These are phyloP conservation scores for Euphrasia confusa DNA, from an alignment of 257 asterid species.

Conservation along the genomic window DNA sequence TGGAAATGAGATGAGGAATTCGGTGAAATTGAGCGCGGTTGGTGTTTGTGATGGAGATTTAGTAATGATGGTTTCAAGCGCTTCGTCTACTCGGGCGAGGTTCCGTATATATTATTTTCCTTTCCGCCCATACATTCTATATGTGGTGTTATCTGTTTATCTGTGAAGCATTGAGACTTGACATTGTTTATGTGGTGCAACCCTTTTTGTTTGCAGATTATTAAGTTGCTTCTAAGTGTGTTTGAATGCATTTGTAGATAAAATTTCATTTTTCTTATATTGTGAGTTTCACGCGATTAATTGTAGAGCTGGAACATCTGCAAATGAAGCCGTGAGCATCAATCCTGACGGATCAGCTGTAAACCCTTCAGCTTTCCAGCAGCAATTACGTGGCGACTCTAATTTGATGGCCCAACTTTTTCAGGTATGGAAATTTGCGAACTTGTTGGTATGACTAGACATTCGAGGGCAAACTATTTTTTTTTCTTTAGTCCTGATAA, in stretches of 20 bases:
- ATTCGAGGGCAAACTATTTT: neutral
- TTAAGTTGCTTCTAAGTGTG: slow-evolving; percentile 7
- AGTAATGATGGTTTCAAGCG: slow-evolving; percentile 73
- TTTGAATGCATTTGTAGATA: neutral
- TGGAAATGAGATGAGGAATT: slow-evolving; percentile 77
- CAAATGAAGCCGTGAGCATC: slow-evolving; percentile 41
- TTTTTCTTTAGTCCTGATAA: too few species aligned
- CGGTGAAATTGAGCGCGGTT: slow-evolving; percentile 64
- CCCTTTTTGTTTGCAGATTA: too few species aligned
- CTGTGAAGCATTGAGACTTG: too few species aligned
- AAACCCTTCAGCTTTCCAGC: slow-evolving; percentile 89
- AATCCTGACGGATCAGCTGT: slow-evolving; percentile 94
- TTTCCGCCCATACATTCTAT: too few species aligned
- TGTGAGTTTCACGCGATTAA: slow-evolving; percentile 17
- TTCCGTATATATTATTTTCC: slow-evolving; percentile 15
- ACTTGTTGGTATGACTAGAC: neutral
- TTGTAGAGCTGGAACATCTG: slow-evolving; percentile 52
- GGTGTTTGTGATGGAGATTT: slow-evolving; percentile 88
- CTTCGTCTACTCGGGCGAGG: slow-evolving; percentile 51
- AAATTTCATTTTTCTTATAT: slow-evolving; percentile 16
- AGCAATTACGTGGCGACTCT: slow-evolving; percentile 76
- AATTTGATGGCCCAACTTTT: slow-evolving; percentile 79
- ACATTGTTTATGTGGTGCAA: too few species aligned
- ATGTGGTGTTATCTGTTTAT: too few species aligned
- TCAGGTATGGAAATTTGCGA: slow-evolving; percentile 49